These are phyloP conservation scores for Endocarpon pusillum DNA, from an alignment of 495 filamentous ascomycete genomes.

Conservation along the genomic window DNA sequence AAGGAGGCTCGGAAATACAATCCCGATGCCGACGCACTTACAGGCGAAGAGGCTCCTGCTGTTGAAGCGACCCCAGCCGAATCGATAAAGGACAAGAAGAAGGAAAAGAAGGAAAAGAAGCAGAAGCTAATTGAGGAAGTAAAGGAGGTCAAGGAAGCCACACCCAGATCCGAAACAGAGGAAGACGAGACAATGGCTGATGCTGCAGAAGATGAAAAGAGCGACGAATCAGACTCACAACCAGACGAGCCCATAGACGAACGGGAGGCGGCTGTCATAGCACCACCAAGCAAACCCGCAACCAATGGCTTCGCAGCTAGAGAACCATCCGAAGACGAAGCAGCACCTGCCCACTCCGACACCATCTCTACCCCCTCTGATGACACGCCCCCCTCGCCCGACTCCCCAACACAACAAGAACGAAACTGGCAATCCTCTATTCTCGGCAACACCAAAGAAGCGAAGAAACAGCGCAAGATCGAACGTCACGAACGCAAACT, in stretches of 20 bases:
- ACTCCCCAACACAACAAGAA: slow-evolving; percentile 13
- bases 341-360: slow-evolving; percentile 14
- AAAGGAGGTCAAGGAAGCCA: too few species aligned
- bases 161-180: slow-evolving; percentile 7
- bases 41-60: slow-evolving; percentile 48
- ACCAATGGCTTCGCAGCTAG: neutral
- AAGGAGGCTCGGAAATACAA: slow-evolving; percentile 96
- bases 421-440: slow-evolving; percentile 17
- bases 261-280: neutral
- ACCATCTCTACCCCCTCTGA: slow-evolving; percentile 15
- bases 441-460: slow-evolving; percentile 14
- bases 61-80: slow-evolving; percentile 14
- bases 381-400: slow-evolving; percentile 13
- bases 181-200: slow-evolving; percentile 41
- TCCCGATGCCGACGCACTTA: slow-evolving; percentile 74
- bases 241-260: neutral
- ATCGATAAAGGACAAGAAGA: slow-evolving; percentile 31
- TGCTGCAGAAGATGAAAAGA: slow-evolving; percentile 20
- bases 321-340: slow-evolving; percentile 7
- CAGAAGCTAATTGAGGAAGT: slow-evolving; percentile 31
- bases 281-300: neutral
- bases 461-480: slow-evolving; percentile 16
- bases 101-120: slow-evolving; percentile 34
- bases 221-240: slow-evolving; percentile 7
- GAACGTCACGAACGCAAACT: slow-evolving; percentile 14